Evolutionary conservation across 139 green algal species (phyloP).

Genomic region (Chlamydomonas eustigma): DNA sequence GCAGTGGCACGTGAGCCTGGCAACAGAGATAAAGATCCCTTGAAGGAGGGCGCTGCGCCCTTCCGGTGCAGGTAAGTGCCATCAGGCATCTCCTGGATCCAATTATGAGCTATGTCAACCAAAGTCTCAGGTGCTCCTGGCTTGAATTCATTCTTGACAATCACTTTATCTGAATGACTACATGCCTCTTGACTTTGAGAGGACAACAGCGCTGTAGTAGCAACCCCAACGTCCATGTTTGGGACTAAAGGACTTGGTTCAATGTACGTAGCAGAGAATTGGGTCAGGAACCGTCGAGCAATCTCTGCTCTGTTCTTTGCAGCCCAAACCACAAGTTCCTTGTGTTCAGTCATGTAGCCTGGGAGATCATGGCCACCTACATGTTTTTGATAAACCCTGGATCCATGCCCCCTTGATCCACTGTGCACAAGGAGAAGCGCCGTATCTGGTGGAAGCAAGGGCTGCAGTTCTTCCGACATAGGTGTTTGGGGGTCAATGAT

Average conservation of each 20-base stretch:
- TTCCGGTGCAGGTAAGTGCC: conserved; percentile 6
- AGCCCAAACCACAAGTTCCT: background rate
- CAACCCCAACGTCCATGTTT: too few species aligned
- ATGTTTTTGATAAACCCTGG: background rate
- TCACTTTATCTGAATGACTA: background rate
- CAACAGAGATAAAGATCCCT: background rate
- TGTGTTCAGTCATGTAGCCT: background rate
- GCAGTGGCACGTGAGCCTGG: background rate
- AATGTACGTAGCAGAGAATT: background rate
- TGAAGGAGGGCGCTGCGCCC: background rate
- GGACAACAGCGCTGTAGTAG: background rate
- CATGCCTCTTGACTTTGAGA: background rate
- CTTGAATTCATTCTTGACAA: background rate
- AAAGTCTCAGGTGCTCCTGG: background rate
- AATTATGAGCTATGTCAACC: conserved; percentile 1
- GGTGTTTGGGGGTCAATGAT: background rate
- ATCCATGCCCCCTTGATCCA: background rate
- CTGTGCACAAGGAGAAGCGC: conserved; percentile 7
- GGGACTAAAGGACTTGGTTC: too few species aligned
- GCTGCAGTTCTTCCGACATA: background rate
- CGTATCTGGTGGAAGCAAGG: background rate
- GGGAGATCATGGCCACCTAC: background rate
- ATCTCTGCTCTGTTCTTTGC: background rate
- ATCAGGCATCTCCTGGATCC: conserved; percentile 5
- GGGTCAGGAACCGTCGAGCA: background rate